A percentile compares a stretch with the other conserved stretches of the same genome.
phyloP scores from a whole-genome alignment of 495 filamentous ascomycete genomes.

The Annulohypoxylon nitens region DNA sequence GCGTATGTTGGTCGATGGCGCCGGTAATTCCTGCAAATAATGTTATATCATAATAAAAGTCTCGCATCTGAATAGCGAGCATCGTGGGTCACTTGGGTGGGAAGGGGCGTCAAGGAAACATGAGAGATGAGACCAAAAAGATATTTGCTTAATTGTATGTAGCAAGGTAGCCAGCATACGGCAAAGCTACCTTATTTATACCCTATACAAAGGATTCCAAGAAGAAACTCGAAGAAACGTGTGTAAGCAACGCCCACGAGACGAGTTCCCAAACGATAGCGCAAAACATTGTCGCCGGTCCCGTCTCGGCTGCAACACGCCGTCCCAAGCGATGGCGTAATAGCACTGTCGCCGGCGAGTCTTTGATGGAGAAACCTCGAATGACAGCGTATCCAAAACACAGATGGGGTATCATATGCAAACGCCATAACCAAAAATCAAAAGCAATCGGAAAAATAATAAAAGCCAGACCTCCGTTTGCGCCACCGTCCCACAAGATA shows the following conservation, averaged over 20 bases:
- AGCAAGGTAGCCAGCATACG: slow-evolving; percentile 42
- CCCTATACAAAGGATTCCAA: slow-evolving; percentile 24
- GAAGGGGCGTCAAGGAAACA: slow-evolving; percentile 20
- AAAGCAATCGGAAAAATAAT: slow-evolving; percentile 28
- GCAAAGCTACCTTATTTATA: slow-evolving; percentile 34
- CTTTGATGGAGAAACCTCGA: slow-evolving; percentile 50
- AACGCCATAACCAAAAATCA: slow-evolving; percentile 45
- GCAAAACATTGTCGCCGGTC: slow-evolving; percentile 66
- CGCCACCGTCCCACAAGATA: slow-evolving; percentile 42
- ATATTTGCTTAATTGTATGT: slow-evolving; percentile 41
- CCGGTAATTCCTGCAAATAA: slow-evolving; percentile 14
- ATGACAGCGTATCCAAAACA: slow-evolving; percentile 65
- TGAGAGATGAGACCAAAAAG: slow-evolving; percentile 22
- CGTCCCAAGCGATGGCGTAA: slow-evolving; percentile 71
- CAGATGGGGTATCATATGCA: slow-evolving; percentile 70
- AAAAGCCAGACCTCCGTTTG: slow-evolving; percentile 32
- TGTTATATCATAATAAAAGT: slow-evolving; percentile 28
- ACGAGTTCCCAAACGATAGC: slow-evolving; percentile 65
- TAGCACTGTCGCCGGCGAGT: slow-evolving; percentile 69
- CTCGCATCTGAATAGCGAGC: slow-evolving; percentile 3
- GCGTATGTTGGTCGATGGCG: slow-evolving; percentile 11
- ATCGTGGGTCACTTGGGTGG: slow-evolving; percentile 15
- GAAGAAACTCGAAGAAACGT: slow-evolving; percentile 50
- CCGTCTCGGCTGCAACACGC: slow-evolving; percentile 65
- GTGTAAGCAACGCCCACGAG: slow-evolving; percentile 66